A percentile compares a stretch with the other conserved stretches of the same genome.
Evolutionary conservation across 208 protist genomes (phyloP).

Genomic region (Leishmania guyanensis): DNA sequence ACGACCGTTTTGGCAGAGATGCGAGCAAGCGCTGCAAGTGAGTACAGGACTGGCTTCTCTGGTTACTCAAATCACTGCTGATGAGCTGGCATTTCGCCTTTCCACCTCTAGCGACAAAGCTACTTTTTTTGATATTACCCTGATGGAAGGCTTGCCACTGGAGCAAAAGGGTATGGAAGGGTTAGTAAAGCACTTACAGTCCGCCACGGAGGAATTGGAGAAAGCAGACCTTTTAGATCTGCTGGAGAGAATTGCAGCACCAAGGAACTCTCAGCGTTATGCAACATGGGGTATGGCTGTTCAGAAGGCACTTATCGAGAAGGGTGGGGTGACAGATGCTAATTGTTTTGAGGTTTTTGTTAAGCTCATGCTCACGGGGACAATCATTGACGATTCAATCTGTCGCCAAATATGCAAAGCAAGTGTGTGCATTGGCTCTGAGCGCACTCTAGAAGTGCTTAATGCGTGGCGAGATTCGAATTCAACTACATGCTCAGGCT

Average conservation of each 20-base stretch:
- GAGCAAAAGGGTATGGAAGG: conserved; percentile 11
- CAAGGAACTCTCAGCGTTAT: not conserved
- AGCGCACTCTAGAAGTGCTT: not conserved
- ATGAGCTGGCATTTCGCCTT: conserved; percentile 10
- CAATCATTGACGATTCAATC: not conserved
- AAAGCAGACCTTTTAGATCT: not conserved
- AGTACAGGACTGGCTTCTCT: not conserved
- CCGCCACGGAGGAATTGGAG: not conserved
- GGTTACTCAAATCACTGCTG: conserved; percentile 1
- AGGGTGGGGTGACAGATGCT: not conserved
- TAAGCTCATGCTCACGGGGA: conserved; percentile 3
- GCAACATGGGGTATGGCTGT: conserved; percentile 13
- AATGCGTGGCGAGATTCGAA: conserved; percentile 3
- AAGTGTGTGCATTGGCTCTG: not conserved
- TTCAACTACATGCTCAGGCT: not conserved
- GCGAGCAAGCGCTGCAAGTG: not conserved
- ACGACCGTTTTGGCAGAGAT: conserved; percentile 1
- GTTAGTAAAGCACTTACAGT: conserved; percentile 7
- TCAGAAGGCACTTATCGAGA: conserved; percentile 10
- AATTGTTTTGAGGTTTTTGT: conserved; percentile 2
- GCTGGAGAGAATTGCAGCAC: conserved; percentile 2
- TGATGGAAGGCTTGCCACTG: conserved; percentile 8
- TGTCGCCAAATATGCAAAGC: conserved; percentile 2
- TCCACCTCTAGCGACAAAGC: not conserved
- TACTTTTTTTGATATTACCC: conserved; percentile 2